Evolutionary conservation across 169 alveolate species (phyloP).

Genomic region (Eimeria maxima): DNA sequence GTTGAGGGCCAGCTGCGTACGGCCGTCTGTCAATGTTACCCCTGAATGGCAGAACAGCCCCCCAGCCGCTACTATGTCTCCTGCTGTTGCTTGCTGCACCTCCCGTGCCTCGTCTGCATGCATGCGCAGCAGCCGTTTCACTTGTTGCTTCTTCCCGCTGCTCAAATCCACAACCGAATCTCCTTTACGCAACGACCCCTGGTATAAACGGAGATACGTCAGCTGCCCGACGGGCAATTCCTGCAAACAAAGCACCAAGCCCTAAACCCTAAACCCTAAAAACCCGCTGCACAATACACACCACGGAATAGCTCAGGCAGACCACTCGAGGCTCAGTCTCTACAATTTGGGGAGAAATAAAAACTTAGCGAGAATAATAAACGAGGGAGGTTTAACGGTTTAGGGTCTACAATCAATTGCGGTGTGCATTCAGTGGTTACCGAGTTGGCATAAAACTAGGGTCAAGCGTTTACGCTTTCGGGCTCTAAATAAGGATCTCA

Average conservation of each 20-base stretch:
- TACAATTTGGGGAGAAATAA: not conserved
- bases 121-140: constrained; percentile 92
- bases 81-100: constrained; percentile 94
- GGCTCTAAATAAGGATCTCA: not conserved
- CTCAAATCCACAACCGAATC: constrained; percentile 89
- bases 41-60: constrained; percentile 96
- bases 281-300: not conserved
- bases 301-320: too few species aligned
- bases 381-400: not conserved
- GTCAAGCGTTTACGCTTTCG: not conserved
- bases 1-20: constrained; percentile 87
- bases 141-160: constrained; percentile 86
- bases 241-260: constrained; percentile 33
- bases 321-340: not conserved
- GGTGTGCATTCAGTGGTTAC: not conserved
- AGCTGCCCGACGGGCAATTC: constrained; percentile 93
- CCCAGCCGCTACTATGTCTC: constrained; percentile 98
- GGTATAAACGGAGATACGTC: constrained; percentile 95
- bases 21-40: constrained; percentile 87
- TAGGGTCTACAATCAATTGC: not conserved
- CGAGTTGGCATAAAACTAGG: not conserved
- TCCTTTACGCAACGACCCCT: constrained; percentile 94
- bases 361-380: not conserved
- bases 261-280: not conserved
- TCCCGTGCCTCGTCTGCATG: constrained; percentile 97